These are phyloP conservation scores for Yamadazyma philogaea DNA, from an alignment of 805 yeast genomes.

Conservation along the genomic window DNA sequence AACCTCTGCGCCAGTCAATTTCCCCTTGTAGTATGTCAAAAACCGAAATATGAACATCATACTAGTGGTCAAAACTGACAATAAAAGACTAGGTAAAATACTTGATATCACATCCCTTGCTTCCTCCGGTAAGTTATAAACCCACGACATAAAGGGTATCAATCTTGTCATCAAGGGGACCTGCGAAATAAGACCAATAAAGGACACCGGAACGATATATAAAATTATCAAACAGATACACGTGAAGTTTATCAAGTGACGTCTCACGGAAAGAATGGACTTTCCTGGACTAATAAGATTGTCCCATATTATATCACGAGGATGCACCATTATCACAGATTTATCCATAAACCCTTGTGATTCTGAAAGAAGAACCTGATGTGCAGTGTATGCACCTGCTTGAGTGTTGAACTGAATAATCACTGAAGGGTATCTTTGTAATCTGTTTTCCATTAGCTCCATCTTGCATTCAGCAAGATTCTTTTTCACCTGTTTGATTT, in stretches of 20 bases:
- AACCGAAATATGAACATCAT: conserved; percentile 58
- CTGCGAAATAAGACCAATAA: conserved; percentile 74
- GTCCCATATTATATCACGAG: conserved; percentile 70
- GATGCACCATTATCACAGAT: conserved; percentile 53
- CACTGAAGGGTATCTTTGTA: conserved; percentile 38
- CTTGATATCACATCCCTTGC: conserved; percentile 55
- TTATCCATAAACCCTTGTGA: conserved; percentile 41
- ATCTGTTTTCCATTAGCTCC: conserved; percentile 16
- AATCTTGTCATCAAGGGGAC: conserved; percentile 60
- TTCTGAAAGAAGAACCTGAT: conserved; percentile 51
- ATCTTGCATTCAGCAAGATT: conserved; percentile 21
- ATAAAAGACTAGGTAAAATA: conserved; percentile 63
- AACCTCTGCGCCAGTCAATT: conserved; percentile 56
- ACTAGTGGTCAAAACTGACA: conserved; percentile 59
- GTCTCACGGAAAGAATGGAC: conserved; percentile 35
- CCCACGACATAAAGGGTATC: conserved; percentile 58
- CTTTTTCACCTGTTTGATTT: conserved; percentile 14
- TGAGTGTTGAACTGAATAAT: conserved; percentile 62
- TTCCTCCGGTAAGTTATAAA: conserved; percentile 52
- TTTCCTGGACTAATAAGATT: conserved; percentile 47
- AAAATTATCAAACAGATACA: conserved; percentile 48
- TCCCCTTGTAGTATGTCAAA: conserved; percentile 55
- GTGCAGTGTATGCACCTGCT: conserved; percentile 59
- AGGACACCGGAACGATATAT: conserved; percentile 84
- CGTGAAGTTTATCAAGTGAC: conserved; percentile 42